Evolutionary conservation across 306 rosid genomes (phyloP), one percentile per base, ranked within the genome.

Genomic region (Prunus davidiana): DNA sequence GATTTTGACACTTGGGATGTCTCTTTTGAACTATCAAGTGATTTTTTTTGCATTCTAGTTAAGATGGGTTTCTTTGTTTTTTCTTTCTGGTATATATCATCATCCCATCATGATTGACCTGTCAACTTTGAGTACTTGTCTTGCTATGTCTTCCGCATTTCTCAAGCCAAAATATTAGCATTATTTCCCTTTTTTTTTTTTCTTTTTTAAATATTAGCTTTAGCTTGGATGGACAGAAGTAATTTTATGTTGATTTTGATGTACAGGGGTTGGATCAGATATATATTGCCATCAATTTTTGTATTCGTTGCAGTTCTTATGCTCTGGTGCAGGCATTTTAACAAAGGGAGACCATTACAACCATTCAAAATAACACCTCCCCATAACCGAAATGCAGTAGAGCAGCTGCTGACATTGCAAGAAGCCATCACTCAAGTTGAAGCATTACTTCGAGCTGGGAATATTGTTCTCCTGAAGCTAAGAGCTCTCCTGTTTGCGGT

Each of bases 181-280:
- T 11, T 64, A 4, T 12, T 47, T 13, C 51, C 51, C 7, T 5
- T 5, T 32, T 32, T 32, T 32, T 32, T 32, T 30, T 30, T 30
- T 30, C 3, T 32, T 32, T 32, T 34, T 34, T 5, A 34, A 34
- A 34, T 34, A 34, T 51, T 51, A 16, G 56, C 56, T 51, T 6
- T 51, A 28, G 41, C 60, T 49, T 75, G 60, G 46, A 63, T 72
- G 56, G 56, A 64, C 56, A 45, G 20, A 76, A 32, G 50, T 73
- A 14, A 77, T 65, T 57, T 65, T 47, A 72, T 73, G 10, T 76
- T 12, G 12, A 27, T 64, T 70, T 64, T 72, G 72, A 71, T 75
- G 55, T 84, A 80, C 96, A 94, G 98, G 88, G 96, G 90, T 47
- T 94, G 98, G 98, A 84, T 85, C 84, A 89, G 88, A 79, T 92